These are phyloP conservation scores for Globisporangium canariense DNA, from an alignment of 352 stramenopile genomes.

Conservation along the genomic window DNA sequence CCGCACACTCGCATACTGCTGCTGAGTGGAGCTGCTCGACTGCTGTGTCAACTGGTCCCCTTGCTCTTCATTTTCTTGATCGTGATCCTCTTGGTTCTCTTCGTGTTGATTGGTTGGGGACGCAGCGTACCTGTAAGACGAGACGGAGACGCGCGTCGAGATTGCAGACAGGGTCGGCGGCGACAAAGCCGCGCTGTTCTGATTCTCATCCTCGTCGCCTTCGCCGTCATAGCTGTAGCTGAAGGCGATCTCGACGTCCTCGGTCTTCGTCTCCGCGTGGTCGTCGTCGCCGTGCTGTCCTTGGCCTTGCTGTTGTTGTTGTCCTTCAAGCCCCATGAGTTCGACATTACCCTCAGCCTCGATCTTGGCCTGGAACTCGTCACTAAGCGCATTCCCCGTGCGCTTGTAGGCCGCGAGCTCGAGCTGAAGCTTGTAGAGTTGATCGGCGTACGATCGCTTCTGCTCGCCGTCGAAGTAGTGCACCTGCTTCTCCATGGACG, in stretches of 20 bases:
- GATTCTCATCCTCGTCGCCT: neutral
- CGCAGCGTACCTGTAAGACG: slow-evolving; percentile 9
- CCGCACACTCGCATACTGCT: neutral
- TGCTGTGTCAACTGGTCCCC: neutral
- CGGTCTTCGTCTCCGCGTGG: slow-evolving; percentile 8
- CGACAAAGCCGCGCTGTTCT: neutral
- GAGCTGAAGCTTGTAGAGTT: slow-evolving; percentile 37
- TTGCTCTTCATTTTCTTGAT: neutral
- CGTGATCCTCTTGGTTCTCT: neutral
- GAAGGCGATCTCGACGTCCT: slow-evolving; percentile 2
- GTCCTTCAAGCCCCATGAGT: slow-evolving; percentile 1
- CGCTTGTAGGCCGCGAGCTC: slow-evolving; percentile 42
- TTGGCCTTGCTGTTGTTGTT: no score
- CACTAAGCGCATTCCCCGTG: slow-evolving; percentile 37
- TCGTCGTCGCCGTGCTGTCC: neutral
- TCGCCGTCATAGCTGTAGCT: neutral
- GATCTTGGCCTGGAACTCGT: slow-evolving; percentile 24
- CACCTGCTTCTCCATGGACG: slow-evolving; percentile 56
- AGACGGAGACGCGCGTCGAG: slow-evolving; percentile 10
- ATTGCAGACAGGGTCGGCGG: slow-evolving; percentile 8
- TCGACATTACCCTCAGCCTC: slow-evolving; percentile 11
- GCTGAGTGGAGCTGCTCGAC: neutral
- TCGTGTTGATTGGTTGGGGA: neutral
- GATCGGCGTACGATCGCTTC: slow-evolving; percentile 43
- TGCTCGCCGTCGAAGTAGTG: slow-evolving; percentile 62